Evolutionary conservation across 768 basidiomycete genomes (phyloP).

Genomic region (Hygrophorus pudorinus): DNA sequence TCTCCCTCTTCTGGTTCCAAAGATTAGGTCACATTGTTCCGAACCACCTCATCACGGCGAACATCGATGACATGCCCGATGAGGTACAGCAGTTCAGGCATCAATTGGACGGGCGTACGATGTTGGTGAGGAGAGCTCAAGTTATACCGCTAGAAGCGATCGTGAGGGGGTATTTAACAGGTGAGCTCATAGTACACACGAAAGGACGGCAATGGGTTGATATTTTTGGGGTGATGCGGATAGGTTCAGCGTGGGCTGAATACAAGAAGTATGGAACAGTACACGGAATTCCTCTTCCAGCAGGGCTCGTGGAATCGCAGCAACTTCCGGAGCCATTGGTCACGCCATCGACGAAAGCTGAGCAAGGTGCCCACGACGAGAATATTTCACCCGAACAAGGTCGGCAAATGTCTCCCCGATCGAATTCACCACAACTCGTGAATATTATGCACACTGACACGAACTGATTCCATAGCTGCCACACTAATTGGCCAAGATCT

Average conservation of each 20-base stretch:
- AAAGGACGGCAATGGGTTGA: neutral
- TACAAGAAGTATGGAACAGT: constrained; percentile 84
- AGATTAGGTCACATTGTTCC: constrained; percentile 72
- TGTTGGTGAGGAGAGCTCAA: constrained; percentile 85
- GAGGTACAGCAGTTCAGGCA: constrained; percentile 65
- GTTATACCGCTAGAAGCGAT: constrained; percentile 92
- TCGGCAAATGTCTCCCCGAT: constrained; percentile 15
- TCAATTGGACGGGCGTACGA: constrained; percentile 74
- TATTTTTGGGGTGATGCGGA: constrained; percentile 1
- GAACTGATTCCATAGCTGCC: constrained; percentile 33
- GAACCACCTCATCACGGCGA: constrained; percentile 79
- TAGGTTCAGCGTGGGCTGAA: constrained; percentile 94
- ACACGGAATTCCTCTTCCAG: constrained; percentile 72
- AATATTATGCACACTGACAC: neutral
- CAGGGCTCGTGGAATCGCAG: constrained; percentile 76
- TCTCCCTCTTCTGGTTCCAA: constrained; percentile 94
- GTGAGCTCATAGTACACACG: constrained; percentile 27
- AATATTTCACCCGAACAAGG: constrained; percentile 85
- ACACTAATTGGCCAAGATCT: constrained; percentile 58
- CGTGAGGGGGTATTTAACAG: constrained; percentile 94
- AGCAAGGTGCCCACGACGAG: constrained; percentile 89
- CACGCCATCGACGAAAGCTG: constrained; percentile 96
- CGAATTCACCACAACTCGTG: constrained; percentile 5
- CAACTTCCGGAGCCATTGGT: constrained; percentile 78
- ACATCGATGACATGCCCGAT: constrained; percentile 74